Conservation (phyloP, 805 yeast genomes). For the Citeromyces nyonsensis region DNA sequence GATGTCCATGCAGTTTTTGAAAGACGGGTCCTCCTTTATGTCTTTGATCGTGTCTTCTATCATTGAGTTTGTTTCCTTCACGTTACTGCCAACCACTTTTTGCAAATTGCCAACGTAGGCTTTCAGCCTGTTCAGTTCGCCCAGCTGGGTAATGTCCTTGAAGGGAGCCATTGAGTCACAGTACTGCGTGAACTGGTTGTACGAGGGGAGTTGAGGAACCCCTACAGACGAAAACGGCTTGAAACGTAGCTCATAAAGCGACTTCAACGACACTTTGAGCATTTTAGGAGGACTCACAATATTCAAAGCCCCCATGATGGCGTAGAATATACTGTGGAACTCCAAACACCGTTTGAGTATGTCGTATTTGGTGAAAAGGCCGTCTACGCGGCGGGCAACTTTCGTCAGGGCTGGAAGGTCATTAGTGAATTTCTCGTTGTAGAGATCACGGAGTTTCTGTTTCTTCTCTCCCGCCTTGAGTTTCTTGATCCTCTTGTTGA, state of each 20-base stretch:
- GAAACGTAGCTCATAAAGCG: constrained; percentile 43
- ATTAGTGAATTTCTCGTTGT: constrained; percentile 14
- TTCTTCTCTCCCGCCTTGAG: constrained; percentile 34
- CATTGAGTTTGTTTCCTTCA: too few species aligned
- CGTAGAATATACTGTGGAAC: constrained; percentile 2
- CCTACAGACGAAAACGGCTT: constrained; percentile 75
- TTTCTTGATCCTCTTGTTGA: constrained; percentile 26
- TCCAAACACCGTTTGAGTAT: constrained; percentile 11
- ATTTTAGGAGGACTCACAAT: constrained; percentile 13
- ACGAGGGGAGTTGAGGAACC: constrained; percentile 45
- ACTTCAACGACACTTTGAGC: constrained; percentile 13
- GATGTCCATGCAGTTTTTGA: too few species aligned
- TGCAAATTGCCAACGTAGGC: too few species aligned
- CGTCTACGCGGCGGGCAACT: constrained; percentile 10
- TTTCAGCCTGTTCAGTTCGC: too few species aligned
- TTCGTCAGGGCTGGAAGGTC: constrained; percentile 19
- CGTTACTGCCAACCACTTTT: too few species aligned
- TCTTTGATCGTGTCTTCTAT: too few species aligned
- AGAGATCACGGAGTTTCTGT: constrained; percentile 17
- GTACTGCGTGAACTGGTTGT: too few species aligned
- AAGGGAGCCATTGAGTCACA: too few species aligned
- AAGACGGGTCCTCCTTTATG: too few species aligned
- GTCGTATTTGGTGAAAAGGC: constrained; percentile 9
- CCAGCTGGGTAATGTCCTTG: too few species aligned
- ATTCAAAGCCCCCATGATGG: constrained; percentile 3